Conservation (phyloP, 2,329 filamentous ascomycete genomes). For the Sporothrix globosa region DNA sequence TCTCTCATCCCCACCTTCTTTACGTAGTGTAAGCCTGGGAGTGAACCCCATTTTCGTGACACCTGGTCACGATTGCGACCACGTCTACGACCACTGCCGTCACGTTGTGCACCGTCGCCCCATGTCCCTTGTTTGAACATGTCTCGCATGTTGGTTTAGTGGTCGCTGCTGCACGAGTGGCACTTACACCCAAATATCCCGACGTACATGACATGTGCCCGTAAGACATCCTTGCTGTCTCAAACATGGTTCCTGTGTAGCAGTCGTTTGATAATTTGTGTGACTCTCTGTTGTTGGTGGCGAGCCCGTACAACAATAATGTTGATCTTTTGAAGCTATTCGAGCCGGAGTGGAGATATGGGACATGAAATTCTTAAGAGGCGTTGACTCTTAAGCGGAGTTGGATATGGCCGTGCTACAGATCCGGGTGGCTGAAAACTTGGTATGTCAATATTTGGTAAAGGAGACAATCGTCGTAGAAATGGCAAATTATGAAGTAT, state of each 20-base stretch:
- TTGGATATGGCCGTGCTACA: background rate
- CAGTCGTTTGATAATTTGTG: background rate
- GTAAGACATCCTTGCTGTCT: background rate
- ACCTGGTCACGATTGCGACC: background rate
- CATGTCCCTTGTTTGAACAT: background rate
- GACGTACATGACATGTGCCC: background rate
- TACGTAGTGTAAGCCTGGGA: background rate
- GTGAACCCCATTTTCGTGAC: background rate
- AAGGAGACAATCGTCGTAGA: background rate
- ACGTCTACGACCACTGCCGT: background rate
- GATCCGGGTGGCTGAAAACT: background rate
- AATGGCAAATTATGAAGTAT: background rate
- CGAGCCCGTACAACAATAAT: too few species aligned
- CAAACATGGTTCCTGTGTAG: background rate
- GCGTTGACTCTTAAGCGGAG: background rate
- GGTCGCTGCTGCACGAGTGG: background rate
- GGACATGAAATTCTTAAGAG: too few species aligned
- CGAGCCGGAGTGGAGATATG: too few species aligned
- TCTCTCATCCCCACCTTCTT: constrained; percentile 7
- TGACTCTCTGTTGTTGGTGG: background rate
- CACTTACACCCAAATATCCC: background rate
- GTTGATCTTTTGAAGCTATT: too few species aligned
- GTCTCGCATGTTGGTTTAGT: background rate
- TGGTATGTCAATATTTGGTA: background rate
- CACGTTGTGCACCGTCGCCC: background rate